Percentiles rank a stretch among this genome's conserved stretches.
phyloP scores from a whole-genome alignment of 2,329 filamentous ascomycete species.

The Diaporthe humulicola region DNA sequence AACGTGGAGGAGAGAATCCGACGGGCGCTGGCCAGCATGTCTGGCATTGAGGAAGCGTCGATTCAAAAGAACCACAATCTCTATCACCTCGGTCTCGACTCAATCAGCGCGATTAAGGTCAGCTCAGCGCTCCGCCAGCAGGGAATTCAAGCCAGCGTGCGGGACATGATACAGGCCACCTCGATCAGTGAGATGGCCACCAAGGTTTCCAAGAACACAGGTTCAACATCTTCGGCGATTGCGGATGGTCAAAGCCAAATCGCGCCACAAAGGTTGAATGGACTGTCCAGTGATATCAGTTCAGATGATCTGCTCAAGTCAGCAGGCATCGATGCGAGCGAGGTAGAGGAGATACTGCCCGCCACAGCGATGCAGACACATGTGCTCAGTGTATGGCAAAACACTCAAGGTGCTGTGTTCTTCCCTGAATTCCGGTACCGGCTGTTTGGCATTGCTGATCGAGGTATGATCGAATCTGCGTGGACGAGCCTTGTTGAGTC shows the following conservation, averaged over 20 bases:
- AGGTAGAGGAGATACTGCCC: constrained; percentile 73
- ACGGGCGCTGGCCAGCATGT: constrained; percentile 67
- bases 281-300: constrained; percentile 54
- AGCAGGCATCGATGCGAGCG: constrained; percentile 55
- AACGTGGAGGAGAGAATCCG: constrained; percentile 56
- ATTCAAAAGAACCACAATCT: constrained; percentile 75
- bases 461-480: constrained; percentile 62
- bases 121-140: constrained; percentile 76
- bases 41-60: constrained; percentile 67
- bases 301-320: constrained; percentile 52
- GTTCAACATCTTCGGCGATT: not conserved
- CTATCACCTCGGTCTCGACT: constrained; percentile 90
- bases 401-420: constrained; percentile 75
- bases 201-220: not conserved
- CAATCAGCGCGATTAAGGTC: constrained; percentile 91
- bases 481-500: constrained; percentile 72
- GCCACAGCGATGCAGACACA: constrained; percentile 84
- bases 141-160: constrained; percentile 74
- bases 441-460: constrained; percentile 56
- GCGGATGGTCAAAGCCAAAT: not conserved
- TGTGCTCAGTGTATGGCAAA: constrained; percentile 83
- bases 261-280: constrained; percentile 41
- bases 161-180: constrained; percentile 76
- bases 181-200: constrained; percentile 73
- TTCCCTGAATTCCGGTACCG: constrained; percentile 79